Percentiles rank a stretch among this genome's conserved stretches.
phyloP scores from a whole-genome alignment of 1,139 yeast species.

The Hansenula anomala region DNA sequence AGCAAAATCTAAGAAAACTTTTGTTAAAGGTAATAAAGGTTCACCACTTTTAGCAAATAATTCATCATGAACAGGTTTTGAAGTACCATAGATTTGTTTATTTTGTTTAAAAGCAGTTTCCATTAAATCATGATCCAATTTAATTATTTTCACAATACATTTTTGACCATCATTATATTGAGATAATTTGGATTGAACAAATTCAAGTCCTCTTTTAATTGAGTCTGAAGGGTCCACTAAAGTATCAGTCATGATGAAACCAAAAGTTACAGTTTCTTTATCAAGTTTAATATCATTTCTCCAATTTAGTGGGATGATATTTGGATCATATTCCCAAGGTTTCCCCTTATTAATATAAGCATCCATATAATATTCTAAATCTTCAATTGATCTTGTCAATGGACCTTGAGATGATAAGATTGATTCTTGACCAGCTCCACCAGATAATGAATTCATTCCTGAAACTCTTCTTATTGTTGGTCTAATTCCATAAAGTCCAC shows the following conservation, averaged over 20 bases:
- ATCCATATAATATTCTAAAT: conserved; percentile 61
- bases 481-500: conserved; percentile 64
- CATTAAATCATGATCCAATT: conserved; percentile 48
- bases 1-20: conserved; percentile 56
- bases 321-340: conserved; percentile 57
- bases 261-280: conserved; percentile 27
- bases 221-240: conserved; percentile 53
- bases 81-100: conserved; percentile 30
- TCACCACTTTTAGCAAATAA: conserved; percentile 57
- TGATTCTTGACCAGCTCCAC: conserved; percentile 41
- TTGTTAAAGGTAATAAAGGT: conserved; percentile 56
- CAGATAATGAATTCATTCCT: conserved; percentile 46
- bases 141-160: conserved; percentile 39
- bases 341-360: conserved; percentile 55
- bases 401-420: conserved; percentile 61
- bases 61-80: conserved; percentile 60
- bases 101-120: conserved; percentile 49
- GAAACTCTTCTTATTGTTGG: conserved; percentile 65
- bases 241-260: conserved; percentile 41
- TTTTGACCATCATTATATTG: conserved; percentile 30
- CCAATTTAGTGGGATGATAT: conserved; percentile 54
- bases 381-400: conserved; percentile 55
- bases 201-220: conserved; percentile 39
- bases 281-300: conserved; percentile 42
- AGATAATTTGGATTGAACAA: conserved; percentile 33